Evolutionary conservation across 176 grass and related monocot genomes (phyloP), one percentile per base, ranked within the genome.

Genomic region (Aegilops tauschii): DNA sequence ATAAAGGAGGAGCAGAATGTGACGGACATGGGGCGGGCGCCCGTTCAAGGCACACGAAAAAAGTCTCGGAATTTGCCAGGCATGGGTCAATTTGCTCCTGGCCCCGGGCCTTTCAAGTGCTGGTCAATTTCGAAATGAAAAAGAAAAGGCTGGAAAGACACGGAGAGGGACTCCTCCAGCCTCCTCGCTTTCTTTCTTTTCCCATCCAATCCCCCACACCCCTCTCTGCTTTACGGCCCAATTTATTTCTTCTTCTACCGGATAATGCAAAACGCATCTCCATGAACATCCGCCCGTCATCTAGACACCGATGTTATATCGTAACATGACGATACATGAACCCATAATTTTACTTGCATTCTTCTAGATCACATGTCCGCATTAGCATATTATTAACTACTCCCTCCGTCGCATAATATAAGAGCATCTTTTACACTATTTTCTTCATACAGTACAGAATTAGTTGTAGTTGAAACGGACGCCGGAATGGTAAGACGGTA

Each of bases 71-170:
- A 74, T 67, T 80, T 86, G 73, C 49, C 3, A 32, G 65, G 12
- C 73, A 52, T 8, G 20, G 84, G 89, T 77, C 65, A 45, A 70
- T 65, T 87, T 58, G 5, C 63, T 68, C 40, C 61, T 49, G 27
- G 42, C 25, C 29, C 13, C 28, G 3, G 32, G 84, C 63, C 75
- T 82, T 84, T 88, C 71, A 31, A 92, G 89, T 98, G 96, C 89
- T 68, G 75, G 91, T 95, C 93, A 92, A 95, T 95, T 95, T 95
- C 87, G 85, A 83, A 86, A 90, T 64, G 85, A 82, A 87, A 93
- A 90, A 73, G 82, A 90, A 93, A 87, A 85, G 84, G 81, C 80
- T 86, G 69, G 87, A 92, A 89, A 92, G 84, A 87, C 74, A 73
- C 74, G 76, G 80, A 89, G 91, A 87, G 88, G 77, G 88, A 90